Percentiles rank a stretch among this genome's conserved stretches.
Evolutionary conservation across 352 stramenopile species (phyloP).

Genomic region (Pythium aphanidermatum): DNA sequence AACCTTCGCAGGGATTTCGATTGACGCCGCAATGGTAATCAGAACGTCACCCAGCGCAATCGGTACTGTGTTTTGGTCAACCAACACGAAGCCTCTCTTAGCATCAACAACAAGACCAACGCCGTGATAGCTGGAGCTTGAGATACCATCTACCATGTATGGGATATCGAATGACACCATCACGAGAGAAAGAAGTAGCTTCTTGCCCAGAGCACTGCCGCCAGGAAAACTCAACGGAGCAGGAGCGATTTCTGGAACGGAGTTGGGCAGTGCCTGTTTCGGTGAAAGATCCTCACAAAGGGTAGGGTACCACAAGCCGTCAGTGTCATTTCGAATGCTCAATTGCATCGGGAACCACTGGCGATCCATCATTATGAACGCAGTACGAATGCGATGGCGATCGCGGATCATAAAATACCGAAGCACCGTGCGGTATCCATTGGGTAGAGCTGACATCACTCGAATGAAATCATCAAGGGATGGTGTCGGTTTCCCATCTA

Average conservation of each 20-base stretch:
- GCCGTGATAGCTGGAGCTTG: slow-evolving; percentile 83
- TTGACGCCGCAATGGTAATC: slow-evolving; percentile 83
- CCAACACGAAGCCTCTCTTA: slow-evolving; percentile 80
- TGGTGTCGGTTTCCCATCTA: slow-evolving; percentile 74
- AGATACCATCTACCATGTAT: slow-evolving; percentile 90
- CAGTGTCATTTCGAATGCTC: slow-evolving; percentile 61
- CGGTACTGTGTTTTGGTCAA: slow-evolving; percentile 90
- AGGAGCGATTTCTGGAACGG: slow-evolving; percentile 46
- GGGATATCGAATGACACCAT: slow-evolving; percentile 91
- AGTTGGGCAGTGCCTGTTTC: slow-evolving; percentile 7
- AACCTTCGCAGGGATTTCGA: slow-evolving; percentile 83
- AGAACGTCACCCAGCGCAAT: slow-evolving; percentile 82
- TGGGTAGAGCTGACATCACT: slow-evolving; percentile 63
- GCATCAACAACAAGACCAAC: slow-evolving; percentile 87
- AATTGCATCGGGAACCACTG: slow-evolving; percentile 88
- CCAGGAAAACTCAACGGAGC: slow-evolving; percentile 66
- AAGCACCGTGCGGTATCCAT: slow-evolving; percentile 77
- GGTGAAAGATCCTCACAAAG: slow-evolving; percentile 22
- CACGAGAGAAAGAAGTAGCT: slow-evolving; percentile 73
- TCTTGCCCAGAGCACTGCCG: slow-evolving; percentile 57
- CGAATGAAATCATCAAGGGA: slow-evolving; percentile 79
- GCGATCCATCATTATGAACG: slow-evolving; percentile 87
- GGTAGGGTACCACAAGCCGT: slow-evolving; percentile 64
- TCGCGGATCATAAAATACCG: slow-evolving; percentile 86
- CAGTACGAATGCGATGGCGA: slow-evolving; percentile 74